Conservation (phyloP, 2,329 filamentous ascomycete genomes). For the Talaromyces rugulosus region DNA sequence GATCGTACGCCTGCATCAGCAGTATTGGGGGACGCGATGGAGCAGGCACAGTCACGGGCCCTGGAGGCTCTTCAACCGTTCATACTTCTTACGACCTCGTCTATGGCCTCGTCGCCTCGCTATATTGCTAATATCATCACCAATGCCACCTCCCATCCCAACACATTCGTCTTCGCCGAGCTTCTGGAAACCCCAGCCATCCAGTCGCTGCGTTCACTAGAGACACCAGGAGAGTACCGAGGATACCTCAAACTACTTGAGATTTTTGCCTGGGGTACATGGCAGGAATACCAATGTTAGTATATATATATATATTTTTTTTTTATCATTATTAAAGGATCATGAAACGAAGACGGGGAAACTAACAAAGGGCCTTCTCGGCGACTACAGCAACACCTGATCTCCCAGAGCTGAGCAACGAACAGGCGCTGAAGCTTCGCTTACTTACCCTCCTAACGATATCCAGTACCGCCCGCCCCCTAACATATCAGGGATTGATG, state of each 20-base stretch:
- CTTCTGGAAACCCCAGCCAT: constrained; percentile 79
- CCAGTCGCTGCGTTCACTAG: constrained; percentile 59
- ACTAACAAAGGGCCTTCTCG: not conserved
- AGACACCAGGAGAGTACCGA: constrained; percentile 58
- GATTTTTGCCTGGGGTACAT: constrained; percentile 91
- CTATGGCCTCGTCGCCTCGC: constrained; percentile 65
- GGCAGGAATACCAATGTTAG: constrained; percentile 66
- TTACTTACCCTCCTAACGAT: constrained; percentile 85
- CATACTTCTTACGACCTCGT: constrained; percentile 80
- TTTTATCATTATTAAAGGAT: not conserved
- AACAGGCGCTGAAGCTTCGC: constrained; percentile 79
- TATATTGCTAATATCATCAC: constrained; percentile 81
- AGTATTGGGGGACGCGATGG: constrained; percentile 30
- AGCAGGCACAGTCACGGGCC: constrained; percentile 47
- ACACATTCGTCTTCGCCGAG: constrained; percentile 91
- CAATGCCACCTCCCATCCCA: constrained; percentile 82
- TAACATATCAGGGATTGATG: constrained; percentile 71
- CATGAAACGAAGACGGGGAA: not conserved
- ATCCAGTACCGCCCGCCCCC: constrained; percentile 60
- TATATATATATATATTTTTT: no score
- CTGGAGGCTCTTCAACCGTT: constrained; percentile 73
- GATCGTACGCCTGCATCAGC: not conserved
- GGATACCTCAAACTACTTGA: constrained; percentile 68
- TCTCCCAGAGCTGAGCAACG: constrained; percentile 67
- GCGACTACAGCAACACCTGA: constrained; percentile 37